phyloP scores from a whole-genome alignment of 805 yeast genomes.

The Metschnikowia koreensis region DNA sequence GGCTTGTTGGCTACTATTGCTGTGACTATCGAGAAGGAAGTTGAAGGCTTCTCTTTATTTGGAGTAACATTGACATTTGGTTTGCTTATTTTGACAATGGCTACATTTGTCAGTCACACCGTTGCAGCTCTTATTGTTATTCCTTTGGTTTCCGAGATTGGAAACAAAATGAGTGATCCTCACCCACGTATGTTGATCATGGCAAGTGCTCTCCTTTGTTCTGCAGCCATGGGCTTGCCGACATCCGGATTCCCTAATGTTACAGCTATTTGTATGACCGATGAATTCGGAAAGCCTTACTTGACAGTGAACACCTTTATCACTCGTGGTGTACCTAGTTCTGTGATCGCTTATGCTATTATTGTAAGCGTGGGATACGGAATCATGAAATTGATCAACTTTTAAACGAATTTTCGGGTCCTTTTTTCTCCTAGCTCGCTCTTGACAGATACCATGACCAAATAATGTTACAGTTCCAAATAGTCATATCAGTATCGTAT shows the following conservation, averaged over 20 bases:
- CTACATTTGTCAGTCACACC: constrained; percentile 94
- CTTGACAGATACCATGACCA: too few species aligned
- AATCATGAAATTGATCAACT: constrained; percentile 51
- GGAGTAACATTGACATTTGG: constrained; percentile 57
- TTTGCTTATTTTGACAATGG: constrained; percentile 72
- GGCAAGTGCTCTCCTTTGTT: constrained; percentile 67
- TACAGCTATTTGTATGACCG: constrained; percentile 92
- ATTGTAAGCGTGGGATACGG: constrained; percentile 79
- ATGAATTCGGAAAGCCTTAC: constrained; percentile 88
- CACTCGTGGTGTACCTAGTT: constrained; percentile 86
- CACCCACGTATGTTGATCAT: constrained; percentile 82
- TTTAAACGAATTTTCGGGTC: constrained; percentile 15
- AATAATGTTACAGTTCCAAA: too few species aligned
- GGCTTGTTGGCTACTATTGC: constrained; percentile 50
- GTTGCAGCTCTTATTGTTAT: constrained; percentile 93
- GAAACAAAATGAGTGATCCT: constrained; percentile 68
- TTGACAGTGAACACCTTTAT: constrained; percentile 84
- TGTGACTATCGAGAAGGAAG: constrained; percentile 40
- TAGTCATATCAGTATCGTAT: too few species aligned
- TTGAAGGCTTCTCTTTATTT: constrained; percentile 43
- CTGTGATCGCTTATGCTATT: constrained; percentile 68
- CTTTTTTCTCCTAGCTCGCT: too few species aligned
- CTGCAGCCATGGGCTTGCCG: constrained; percentile 96
- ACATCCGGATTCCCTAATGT: constrained; percentile 98
- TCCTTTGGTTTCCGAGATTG: constrained; percentile 88